phyloP scores from a whole-genome alignment of 228 moss, liverwort and hornwort species.

The Sphagnum fallax region DNA sequence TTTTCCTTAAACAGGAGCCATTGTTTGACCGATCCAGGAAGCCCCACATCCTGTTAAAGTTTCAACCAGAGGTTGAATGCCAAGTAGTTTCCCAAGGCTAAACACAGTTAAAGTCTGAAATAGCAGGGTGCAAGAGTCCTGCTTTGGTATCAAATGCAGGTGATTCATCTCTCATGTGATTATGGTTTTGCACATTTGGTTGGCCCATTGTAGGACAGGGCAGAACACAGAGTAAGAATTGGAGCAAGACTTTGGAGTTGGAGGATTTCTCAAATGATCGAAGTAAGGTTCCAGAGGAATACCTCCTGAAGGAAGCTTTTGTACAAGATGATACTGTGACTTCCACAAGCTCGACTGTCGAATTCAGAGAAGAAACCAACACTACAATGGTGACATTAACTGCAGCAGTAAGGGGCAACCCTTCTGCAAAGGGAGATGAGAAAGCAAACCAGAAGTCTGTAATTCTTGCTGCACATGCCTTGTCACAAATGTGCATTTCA shows the following conservation, averaged over 20 bases:
- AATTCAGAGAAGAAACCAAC: conserved; percentile 34
- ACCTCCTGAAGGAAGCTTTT: conserved; percentile 15
- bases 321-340: conserved; percentile 37
- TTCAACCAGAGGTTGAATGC: no score
- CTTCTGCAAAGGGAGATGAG: conserved; percentile 10
- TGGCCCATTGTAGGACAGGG: background rate
- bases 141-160: background rate
- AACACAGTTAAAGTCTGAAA: no score
- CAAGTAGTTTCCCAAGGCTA: no score
- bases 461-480: conserved; percentile 33
- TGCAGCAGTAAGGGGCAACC: conserved; percentile 25
- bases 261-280: background rate
- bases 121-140: no score
- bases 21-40: no score
- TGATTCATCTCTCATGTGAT: background rate
- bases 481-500: conserved; percentile 29
- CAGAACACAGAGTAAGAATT: background rate
- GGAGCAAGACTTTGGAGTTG: background rate
- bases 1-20: no score
- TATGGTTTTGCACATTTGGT: background rate
- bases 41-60: no score
- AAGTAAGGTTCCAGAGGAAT: background rate
- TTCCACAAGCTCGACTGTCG: conserved; percentile 37
- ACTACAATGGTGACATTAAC: conserved; percentile 33
- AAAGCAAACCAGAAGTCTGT: conserved; percentile 36